Base-by-base conservation (phyloP, 2,329 filamentous ascomycete species). In the Phoma sp. region DNA sequence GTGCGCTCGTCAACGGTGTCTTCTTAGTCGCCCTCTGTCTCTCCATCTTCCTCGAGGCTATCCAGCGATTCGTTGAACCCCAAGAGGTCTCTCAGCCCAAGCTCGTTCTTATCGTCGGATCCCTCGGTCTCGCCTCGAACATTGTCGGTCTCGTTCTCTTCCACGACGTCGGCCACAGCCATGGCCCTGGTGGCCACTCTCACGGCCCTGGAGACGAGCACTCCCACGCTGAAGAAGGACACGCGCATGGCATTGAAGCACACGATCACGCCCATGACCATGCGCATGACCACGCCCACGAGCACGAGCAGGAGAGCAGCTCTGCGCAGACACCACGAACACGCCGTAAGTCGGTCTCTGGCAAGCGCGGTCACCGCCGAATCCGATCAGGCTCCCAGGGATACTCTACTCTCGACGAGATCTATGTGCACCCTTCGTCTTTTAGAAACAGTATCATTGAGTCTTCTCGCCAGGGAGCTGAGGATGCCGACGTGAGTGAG, bases 1-100 rank as follows among this genome's bases (percentile, higher is more conserved):
- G 95, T 69, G 95, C 95, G 42, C 88, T 98, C 66, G 91, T 98
- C 78, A 99, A 99, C 69, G 95, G 95, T 63, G 93, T 98, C 40
- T 99, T 99, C 79, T 83, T 99, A 39, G 95, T 99, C 70, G 95
- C 95, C 7, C 85, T 99, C 7, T 99, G 95, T 78, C 82, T 99
- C 52, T 96, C 93, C 45, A 99, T 99, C 75, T 90, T 98, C 69
- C 87, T 99, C 67, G 95, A 99, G 77, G 95, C 95, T 13, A 84
- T 97, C 57, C 91, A 93, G 67, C 89, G 95, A 69, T 89, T 99
- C 65, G 83, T 98, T 70, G 91, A 98, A 68, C 92, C 93, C 7
- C 93, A 93, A 67, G 86, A 90, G 71, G 93, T 99, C 69, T 82
- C 82, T 45, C 91, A 96, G 68, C 93, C 95, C 1, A 84, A 89